Percentiles rank a stretch among this genome's conserved stretches.
phyloP scores from a whole-genome alignment of 139 green algal genomes.

The Limnomonas spitsbergensis region DNA sequence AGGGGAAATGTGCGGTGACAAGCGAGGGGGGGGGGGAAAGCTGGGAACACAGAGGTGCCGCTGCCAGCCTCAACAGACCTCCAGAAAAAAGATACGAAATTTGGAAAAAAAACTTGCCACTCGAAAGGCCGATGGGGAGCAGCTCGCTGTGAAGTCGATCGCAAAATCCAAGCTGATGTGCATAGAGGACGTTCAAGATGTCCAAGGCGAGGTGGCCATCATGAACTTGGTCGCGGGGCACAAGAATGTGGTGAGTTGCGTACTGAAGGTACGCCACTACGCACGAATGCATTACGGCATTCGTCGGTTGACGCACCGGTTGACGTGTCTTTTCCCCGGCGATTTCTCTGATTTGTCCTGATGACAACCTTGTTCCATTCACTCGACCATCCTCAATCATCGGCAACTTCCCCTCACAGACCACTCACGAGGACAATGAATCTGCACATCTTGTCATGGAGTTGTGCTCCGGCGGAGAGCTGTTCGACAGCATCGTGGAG shows the following conservation, averaged over 20 bases:
- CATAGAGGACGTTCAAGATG: conserved; percentile 82
- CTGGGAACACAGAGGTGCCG: conserved; percentile 89
- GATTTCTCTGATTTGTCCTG: no score
- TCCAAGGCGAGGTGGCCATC: conserved; percentile 85
- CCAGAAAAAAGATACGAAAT: conserved; percentile 93
- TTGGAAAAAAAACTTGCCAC: no score
- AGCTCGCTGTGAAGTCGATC: conserved; percentile 81
- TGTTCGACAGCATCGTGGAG: conserved; percentile 97
- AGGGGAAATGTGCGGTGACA: no score
- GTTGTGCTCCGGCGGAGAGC: conserved; percentile 80
- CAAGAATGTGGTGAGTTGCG: conserved; percentile 54
- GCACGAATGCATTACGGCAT: no score
- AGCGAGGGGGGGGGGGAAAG: no score
- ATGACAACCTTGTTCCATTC: not conserved
- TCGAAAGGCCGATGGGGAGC: conserved; percentile 33
- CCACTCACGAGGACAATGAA: conserved; percentile 78
- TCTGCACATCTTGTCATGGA: conserved; percentile 88
- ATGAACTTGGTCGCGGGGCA: conserved; percentile 59
- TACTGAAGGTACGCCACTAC: conserved; percentile 59
- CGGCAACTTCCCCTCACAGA: conserved; percentile 13
- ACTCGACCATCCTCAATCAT: not conserved
- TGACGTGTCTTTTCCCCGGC: no score
- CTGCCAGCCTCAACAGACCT: no score
- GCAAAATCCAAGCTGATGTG: conserved; percentile 77
- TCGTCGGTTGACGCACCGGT: no score